A percentile compares a stretch with the other conserved stretches of the same genome.
These are phyloP conservation scores for Geosmithia putterillii DNA, from an alignment of 2,329 filamentous ascomycete genomes.

Conservation along the genomic window DNA sequence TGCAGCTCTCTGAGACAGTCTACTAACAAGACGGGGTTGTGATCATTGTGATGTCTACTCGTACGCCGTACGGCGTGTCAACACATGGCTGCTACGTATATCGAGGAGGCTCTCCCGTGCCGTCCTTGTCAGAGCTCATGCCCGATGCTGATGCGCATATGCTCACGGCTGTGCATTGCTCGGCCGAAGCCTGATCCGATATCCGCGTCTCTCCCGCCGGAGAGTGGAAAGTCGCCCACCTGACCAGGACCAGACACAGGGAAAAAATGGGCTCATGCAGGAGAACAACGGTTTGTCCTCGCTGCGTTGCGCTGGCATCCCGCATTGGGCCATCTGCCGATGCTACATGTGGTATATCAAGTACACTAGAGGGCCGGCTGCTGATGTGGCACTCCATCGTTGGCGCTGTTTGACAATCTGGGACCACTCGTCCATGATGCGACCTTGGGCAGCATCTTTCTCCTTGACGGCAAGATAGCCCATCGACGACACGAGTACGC, in stretches of 20 bases:
- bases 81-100: no score
- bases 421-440: no score
- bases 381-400: slow-evolving; percentile 1
- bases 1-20: neutral
- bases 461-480: neutral
- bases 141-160: neutral
- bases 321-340: neutral
- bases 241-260: neutral
- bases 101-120: no score
- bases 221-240: neutral
- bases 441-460: neutral
- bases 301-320: neutral
- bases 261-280: neutral
- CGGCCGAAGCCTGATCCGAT: neutral
- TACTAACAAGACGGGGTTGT: neutral
- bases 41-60: no score
- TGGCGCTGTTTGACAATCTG: neutral
- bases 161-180: neutral
- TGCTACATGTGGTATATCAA: neutral
- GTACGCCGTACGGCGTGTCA: no score
- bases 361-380: neutral
- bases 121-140: no score
- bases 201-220: neutral
- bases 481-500: neutral
- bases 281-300: neutral